A percentile compares a stretch with the other conserved stretches of the same genome.
Conservation (phyloP, 139 green algal genomes). For the Chlorella sp. region DNA sequence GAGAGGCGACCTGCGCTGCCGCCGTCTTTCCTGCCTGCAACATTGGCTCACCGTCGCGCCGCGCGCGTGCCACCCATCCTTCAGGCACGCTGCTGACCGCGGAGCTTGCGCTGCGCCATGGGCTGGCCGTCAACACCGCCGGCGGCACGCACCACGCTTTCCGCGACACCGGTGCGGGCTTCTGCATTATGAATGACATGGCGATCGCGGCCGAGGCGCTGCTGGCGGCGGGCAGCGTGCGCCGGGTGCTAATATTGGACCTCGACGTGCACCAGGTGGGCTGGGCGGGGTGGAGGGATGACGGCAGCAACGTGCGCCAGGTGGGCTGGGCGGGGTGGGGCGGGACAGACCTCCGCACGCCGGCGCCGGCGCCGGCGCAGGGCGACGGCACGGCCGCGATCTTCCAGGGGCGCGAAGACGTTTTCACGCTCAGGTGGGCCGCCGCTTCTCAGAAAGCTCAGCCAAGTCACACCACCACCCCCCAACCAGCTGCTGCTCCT, state of each 20-base stretch:
- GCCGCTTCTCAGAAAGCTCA: too few species aligned
- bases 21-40: background rate
- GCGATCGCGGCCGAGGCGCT: conserved; percentile 65
- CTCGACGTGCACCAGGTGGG: conserved; percentile 87
- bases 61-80: conserved; percentile 1
- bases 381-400: conserved; percentile 73
- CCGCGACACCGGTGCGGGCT: conserved; percentile 68
- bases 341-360: too few species aligned
- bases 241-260: conserved; percentile 82
- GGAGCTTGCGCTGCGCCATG: conserved; percentile 75
- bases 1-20: background rate
- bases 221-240: conserved; percentile 40
- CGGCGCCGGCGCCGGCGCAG: conserved; percentile 15
- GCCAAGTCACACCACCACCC: too few species aligned
- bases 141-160: conserved; percentile 86
- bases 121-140: conserved; percentile 81
- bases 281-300: background rate
- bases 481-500: too few species aligned
- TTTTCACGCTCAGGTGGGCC: conserved; percentile 79
- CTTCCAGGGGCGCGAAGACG: conserved; percentile 34
- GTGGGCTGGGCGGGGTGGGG: conserved; percentile 1
- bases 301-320: conserved; percentile 93
- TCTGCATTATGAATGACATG: conserved; percentile 92
- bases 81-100: conserved; percentile 88
- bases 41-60: background rate